Evolutionary conservation across 371 early-diverging fungal species (phyloP).

Genomic region (Lichtheimia ramosa): DNA sequence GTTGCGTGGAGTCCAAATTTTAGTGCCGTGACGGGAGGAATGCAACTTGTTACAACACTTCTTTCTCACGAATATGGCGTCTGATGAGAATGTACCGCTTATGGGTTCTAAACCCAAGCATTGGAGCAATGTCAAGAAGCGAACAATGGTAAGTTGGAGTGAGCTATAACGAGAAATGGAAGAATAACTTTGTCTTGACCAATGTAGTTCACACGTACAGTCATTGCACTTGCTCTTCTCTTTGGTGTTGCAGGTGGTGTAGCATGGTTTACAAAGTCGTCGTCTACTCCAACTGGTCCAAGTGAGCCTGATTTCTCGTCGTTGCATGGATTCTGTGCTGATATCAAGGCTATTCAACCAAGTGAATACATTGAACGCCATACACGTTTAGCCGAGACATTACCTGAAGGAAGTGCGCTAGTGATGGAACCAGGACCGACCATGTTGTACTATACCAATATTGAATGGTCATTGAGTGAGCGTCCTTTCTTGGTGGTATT

Average conservation of each 20-base stretch:
- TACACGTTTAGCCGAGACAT: constrained; percentile 30
- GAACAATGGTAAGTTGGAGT: constrained; percentile 23
- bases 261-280: constrained; percentile 17
- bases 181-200: neutral
- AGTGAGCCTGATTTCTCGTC: constrained; percentile 21
- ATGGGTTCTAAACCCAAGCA: constrained; percentile 9
- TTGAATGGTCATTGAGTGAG: constrained; percentile 54
- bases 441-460: constrained; percentile 54
- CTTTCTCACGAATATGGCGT: constrained; percentile 6
- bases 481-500: constrained; percentile 54
- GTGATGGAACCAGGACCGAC: constrained; percentile 56
- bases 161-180: neutral
- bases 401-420: constrained; percentile 38
- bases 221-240: constrained; percentile 18
- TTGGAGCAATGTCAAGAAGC: constrained; percentile 30
- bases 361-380: constrained; percentile 51
- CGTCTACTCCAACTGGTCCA: neutral
- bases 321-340: constrained; percentile 38
- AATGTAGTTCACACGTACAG: constrained; percentile 15
- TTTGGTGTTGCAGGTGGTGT: constrained; percentile 16
- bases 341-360: constrained; percentile 39
- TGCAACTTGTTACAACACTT: neutral
- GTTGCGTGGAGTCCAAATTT: too few relatives aligned
- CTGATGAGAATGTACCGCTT: constrained; percentile 8
- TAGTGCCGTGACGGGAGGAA: too few relatives aligned